Conservation (phyloP, 768 basidiomycete species). For the Pisolithus sp. region DNA sequence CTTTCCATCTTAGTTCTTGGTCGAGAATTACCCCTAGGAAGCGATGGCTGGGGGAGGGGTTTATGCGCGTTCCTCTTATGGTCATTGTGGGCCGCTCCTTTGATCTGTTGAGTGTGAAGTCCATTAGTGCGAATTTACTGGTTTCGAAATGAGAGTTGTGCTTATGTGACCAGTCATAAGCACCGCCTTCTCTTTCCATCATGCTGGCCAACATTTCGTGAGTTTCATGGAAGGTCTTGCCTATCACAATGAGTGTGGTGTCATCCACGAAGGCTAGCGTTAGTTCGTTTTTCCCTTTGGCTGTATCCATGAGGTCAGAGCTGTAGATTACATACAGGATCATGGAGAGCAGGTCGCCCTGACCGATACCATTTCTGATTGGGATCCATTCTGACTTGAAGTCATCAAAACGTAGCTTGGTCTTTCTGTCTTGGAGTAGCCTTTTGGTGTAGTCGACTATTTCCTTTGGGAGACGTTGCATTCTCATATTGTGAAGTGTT, state of each 20-base stretch:
- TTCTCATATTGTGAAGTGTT: constrained; percentile 27
- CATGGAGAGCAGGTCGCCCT: constrained; percentile 29
- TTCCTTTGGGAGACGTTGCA: not conserved
- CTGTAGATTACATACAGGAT: constrained; percentile 30
- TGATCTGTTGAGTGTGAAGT: constrained; percentile 3
- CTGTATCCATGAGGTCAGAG: constrained; percentile 9
- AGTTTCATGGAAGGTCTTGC: constrained; percentile 14
- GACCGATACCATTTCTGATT: constrained; percentile 21
- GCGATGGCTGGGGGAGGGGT: not conserved
- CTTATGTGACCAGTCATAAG: constrained; percentile 7
- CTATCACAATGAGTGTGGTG: constrained; percentile 18
- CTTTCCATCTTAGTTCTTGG: constrained; percentile 1
- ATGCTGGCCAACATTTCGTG: constrained; percentile 18
- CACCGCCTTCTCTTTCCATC: constrained; percentile 15
- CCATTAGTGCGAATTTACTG: constrained; percentile 15
- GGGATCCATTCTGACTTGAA: constrained; percentile 11
- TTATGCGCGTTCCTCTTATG: not conserved
- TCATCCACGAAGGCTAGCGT: constrained; percentile 29
- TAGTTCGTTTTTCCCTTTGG: constrained; percentile 5
- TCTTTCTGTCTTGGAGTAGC: not conserved
- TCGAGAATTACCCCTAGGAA: constrained; percentile 7
- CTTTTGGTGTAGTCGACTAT: constrained; percentile 5
- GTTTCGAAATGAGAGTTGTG: constrained; percentile 22
- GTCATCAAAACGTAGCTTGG: constrained; percentile 18
- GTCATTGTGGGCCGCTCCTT: not conserved